Evolutionary conservation across 192 early-diverging fungal species (phyloP).

Genomic region (Dimargaris xerosporica): DNA sequence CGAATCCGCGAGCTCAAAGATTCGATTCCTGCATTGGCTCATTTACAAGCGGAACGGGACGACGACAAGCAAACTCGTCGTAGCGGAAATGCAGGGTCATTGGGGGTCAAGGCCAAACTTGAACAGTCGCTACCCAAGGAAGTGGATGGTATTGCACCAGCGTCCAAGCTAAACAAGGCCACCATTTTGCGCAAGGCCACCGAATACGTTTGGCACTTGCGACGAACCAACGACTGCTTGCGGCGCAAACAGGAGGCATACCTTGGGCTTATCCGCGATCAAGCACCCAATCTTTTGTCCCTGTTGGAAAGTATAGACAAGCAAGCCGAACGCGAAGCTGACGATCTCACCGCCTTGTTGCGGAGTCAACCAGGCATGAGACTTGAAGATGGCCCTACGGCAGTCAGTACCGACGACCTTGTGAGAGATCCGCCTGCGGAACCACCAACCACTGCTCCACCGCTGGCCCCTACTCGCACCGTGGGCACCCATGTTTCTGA

Average conservation of each 20-base stretch:
- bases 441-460: too few species aligned
- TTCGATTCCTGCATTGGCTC: conserved; percentile 67
- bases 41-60: conserved; percentile 24
- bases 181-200: conserved; percentile 82
- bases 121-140: conserved; percentile 14
- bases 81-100: conserved; percentile 17
- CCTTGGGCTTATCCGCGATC: neutral
- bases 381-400: neutral
- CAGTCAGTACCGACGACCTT: neutral
- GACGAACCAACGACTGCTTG: conserved; percentile 22
- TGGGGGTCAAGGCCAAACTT: neutral
- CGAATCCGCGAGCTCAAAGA: conserved; percentile 75
- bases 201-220: conserved; percentile 65
- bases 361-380: neutral
- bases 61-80: conserved; percentile 29
- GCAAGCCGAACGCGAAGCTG: neutral
- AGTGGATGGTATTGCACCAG: conserved; percentile 70
- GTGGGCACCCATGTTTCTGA: neutral
- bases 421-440: neutral
- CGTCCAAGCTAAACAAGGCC: conserved; percentile 85
- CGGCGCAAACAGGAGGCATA: conserved; percentile 16
- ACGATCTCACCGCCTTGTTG: neutral
- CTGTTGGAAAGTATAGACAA: neutral
- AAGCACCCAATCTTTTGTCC: neutral
- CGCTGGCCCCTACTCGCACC: too few species aligned